Conservation (phyloP, 202 grass and related monocot genomes). For the Cymbopogon flexuosus region DNA sequence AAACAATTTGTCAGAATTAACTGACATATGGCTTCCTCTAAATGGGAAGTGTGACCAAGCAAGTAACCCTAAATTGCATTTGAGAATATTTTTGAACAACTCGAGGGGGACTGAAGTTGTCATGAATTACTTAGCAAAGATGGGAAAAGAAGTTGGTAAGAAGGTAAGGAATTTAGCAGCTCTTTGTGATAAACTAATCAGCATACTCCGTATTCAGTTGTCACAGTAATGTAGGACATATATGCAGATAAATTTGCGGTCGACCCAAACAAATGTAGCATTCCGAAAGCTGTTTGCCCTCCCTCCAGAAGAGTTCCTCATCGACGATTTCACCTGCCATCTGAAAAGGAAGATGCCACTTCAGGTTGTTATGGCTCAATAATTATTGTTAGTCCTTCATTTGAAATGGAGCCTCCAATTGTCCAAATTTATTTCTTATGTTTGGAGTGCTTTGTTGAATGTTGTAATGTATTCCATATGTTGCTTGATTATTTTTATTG, state of each 20-base stretch:
- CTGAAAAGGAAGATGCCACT: slow-evolving; percentile 81
- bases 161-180: slow-evolving; percentile 39
- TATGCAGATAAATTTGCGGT: slow-evolving; percentile 61
- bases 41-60: slow-evolving; percentile 58
- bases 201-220: background rate
- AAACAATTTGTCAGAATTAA: slow-evolving; percentile 65
- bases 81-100: slow-evolving; percentile 75
- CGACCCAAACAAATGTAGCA: slow-evolving; percentile 63
- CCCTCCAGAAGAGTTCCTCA: slow-evolving; percentile 76
- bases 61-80: slow-evolving; percentile 55
- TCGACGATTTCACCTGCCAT: slow-evolving; percentile 81
- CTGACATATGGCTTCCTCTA: slow-evolving; percentile 68
- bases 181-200: background rate
- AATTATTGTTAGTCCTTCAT: background rate
- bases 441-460: slow-evolving; percentile 1
- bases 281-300: slow-evolving; percentile 68
- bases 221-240: background rate
- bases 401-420: background rate
- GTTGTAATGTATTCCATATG: background rate
- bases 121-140: slow-evolving; percentile 62
- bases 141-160: slow-evolving; percentile 79
- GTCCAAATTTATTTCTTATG: background rate
- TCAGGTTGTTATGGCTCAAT: slow-evolving; percentile 39
- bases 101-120: slow-evolving; percentile 57
- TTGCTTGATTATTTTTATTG: background rate